phyloP scores from a whole-genome alignment of 371 early-diverging fungal species.

The Globomyces sp. region DNA sequence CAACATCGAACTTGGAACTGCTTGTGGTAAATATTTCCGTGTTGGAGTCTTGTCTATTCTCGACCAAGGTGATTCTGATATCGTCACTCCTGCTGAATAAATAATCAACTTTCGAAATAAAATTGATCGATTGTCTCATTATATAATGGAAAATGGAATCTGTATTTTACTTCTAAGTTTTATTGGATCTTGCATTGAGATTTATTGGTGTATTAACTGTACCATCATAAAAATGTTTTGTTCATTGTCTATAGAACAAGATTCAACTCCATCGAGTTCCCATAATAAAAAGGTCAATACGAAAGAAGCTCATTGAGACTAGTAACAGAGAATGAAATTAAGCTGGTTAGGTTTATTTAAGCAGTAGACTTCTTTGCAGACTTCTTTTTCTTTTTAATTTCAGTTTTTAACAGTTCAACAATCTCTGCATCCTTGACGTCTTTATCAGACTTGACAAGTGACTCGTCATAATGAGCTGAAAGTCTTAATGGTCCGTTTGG shows the following conservation, averaged over 20 bases:
- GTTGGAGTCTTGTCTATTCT: conserved; percentile 95
- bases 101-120: background rate
- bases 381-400: background rate
- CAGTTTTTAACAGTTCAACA: conserved; percentile 35
- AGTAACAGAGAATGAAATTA: background rate
- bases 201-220: too few species aligned
- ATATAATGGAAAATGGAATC: too few species aligned
- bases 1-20: conserved; percentile 99
- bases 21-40: conserved; percentile 99
- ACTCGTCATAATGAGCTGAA: conserved; percentile 38
- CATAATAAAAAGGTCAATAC: too few species aligned
- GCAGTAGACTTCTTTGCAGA: too few species aligned
- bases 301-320: too few species aligned
- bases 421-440: conserved; percentile 34
- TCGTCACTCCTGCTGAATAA: conserved; percentile 45
- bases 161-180: background rate
- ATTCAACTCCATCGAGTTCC: too few species aligned
- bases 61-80: conserved; percentile 96
- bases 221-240: too few species aligned
- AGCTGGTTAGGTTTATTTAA: background rate
- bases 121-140: too few species aligned
- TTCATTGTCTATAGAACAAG: too few species aligned
- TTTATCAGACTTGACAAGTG: conserved; percentile 40
- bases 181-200: background rate
- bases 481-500: conserved; percentile 59